These are phyloP conservation scores for Suillus brevipes DNA, from an alignment of 768 basidiomycete genomes.

Conservation along the genomic window DNA sequence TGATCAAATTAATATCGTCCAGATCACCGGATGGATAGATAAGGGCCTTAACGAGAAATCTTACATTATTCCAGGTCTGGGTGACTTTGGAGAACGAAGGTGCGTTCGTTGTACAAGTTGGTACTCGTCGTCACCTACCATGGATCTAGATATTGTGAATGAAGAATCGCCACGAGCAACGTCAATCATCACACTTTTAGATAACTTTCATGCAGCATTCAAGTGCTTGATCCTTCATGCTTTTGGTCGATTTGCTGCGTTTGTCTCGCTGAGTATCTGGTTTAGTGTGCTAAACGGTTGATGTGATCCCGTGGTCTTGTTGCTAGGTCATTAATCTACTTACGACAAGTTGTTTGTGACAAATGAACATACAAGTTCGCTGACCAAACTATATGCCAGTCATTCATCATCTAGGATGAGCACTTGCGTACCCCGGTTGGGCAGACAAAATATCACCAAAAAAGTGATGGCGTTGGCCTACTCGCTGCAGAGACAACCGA, in stretches of 20 bases:
- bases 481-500: no score
- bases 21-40: conserved; percentile 97
- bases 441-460: background rate
- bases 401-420: background rate
- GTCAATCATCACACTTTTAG: background rate
- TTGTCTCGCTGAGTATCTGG: no score
- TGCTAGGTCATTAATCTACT: background rate
- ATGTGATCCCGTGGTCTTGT: background rate
- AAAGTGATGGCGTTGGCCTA: background rate
- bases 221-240: background rate
- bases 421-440: background rate
- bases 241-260: background rate
- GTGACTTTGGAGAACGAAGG: conserved; percentile 96
- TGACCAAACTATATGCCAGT: background rate
- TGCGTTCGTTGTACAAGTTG: conserved; percentile 25
- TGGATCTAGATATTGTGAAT: conserved; percentile 2
- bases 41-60: conserved; percentile 87
- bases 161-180: background rate
- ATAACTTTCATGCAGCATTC: background rate
- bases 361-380: background rate
- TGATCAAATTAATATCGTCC: background rate
- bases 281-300: background rate
- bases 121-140: background rate
- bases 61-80: conserved; percentile 91
- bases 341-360: background rate